Evolutionary conservation across 441 rosid species (phyloP).

Genomic region (Pelargonium citronellum): DNA sequence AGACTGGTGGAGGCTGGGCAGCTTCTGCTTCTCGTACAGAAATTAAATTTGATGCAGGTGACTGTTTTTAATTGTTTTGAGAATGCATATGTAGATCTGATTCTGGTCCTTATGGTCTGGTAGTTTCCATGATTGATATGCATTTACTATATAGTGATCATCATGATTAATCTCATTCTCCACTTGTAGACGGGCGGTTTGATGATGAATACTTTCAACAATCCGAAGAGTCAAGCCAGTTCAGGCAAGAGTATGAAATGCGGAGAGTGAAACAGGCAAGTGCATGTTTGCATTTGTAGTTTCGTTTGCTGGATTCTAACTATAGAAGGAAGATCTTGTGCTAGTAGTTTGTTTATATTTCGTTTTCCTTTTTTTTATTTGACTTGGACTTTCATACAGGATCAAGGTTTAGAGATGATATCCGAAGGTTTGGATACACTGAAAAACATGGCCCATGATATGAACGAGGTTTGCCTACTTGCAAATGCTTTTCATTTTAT

Average conservation of each 20-base stretch:
- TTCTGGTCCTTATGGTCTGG: constrained; percentile 14
- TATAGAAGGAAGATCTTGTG: constrained; percentile 8
- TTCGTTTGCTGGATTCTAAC: constrained; percentile 19
- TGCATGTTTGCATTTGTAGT: constrained; percentile 14
- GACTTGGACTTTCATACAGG: constrained; percentile 39
- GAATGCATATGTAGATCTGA: constrained; percentile 7
- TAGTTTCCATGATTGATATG: not conserved
- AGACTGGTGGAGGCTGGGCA: constrained; percentile 60
- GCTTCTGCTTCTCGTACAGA: constrained; percentile 64
- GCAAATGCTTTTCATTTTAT: constrained; percentile 13
- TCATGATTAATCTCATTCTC: not conserved
- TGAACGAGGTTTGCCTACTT: constrained; percentile 69
- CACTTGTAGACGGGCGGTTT: constrained; percentile 51
- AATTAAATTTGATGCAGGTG: constrained; percentile 92
- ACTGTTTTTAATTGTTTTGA: constrained; percentile 9
- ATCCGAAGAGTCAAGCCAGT: constrained; percentile 59
- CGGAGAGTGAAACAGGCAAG: constrained; percentile 75
- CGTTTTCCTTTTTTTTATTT: not conserved
- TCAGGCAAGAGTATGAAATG: constrained; percentile 90
- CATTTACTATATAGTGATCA: not conserved
- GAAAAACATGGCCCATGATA: constrained; percentile 87
- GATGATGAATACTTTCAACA: constrained; percentile 83
- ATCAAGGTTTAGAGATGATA: constrained; percentile 89
- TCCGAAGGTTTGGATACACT: constrained; percentile 84
- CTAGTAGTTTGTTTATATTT: not conserved